Base-by-base conservation (phyloP, 2,329 filamentous ascomycete genomes). In the Magnaporthales sp. region DNA sequence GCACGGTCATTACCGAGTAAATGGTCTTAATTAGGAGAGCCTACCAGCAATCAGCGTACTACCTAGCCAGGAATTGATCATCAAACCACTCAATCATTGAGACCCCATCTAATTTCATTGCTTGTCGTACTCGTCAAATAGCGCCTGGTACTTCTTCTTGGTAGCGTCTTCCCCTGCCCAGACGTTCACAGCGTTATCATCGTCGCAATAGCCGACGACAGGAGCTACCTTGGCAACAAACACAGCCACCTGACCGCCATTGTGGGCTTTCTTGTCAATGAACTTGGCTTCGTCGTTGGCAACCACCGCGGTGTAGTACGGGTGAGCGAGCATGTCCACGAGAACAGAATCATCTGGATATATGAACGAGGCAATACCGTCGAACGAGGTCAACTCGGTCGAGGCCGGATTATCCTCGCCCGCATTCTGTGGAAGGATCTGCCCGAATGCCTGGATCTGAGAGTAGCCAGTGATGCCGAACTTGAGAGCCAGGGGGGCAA, bases 401-500 rank as follows among this genome's bases (percentile, higher is more conserved):
- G 61, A 63, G 19, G 27, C 61, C 29, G 61, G 61, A 29, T 19
- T n/a, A 10, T 38, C 19, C 30, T 63, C 61, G 29, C 61, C 61
- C 7, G 27, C 29, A 24, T 38, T 63, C 61, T 38, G 61, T n/a
- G 19, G 61, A 5, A 63, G 30, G 29, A 38, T 63, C 30, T 38
- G 61, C 29, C 61, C 61, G 15, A 63, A 63, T n/a, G 30, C 61
- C 29, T 30, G 30, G 19, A 63, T n/a, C 30, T 63, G 30, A n/a
- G 30, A 63, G 15, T 63, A 63, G 19, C 19, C 30, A 38, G 2
- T 27, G 30, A 38, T 63, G 30, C 61, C 61, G 61, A 63, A 63
- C 30, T 63, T 63, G 27, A n/a, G n/a, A n/a, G 61, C 61, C 30
- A 63, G 15, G 10, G 61, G 30, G 61, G 61, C 61, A 30, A 63